Evolutionary conservation across 768 basidiomycete genomes (phyloP), one percentile per base, ranked within the genome.

Genomic region (Russula foetens): DNA sequence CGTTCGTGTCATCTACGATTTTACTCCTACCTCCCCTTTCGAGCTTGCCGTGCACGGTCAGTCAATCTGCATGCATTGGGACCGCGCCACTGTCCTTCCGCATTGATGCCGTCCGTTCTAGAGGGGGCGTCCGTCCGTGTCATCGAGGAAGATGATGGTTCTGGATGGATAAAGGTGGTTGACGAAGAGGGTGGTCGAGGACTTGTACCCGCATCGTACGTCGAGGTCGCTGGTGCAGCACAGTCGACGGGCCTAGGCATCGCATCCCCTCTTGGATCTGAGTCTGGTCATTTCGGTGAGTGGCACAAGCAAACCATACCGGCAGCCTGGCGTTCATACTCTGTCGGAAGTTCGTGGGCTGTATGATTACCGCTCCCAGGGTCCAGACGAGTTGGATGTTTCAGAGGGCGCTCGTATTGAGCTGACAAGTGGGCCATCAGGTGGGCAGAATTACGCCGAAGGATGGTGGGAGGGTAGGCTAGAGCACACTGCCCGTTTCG

Each of bases 391-490:
- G 66, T 71, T 92, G 11, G 74, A 72, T 55, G 75, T 92, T 39
- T 70, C 70, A 46, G 86, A 82, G 67, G 87, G 86, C 6, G 81
- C 84, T 62, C 65, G 78, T 43, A 73, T 91, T 52, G 81, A 85
- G 66, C 76, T 92, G 62, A 81, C 86, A n/a, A 76, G 73, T 29
- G 85, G 83, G 1, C 75, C 79, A 23, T 71, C 74, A 21, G 85
- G 83, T 23, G 87, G 88, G 19, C 78, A 81, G 69, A 75, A 82
- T 67, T 87, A 85, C 68, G 86, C 80, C 29, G 83, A 88, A 56
- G 90, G 88, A 29, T 92, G 90, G 90, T 92, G 86, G 85, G 89
- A 92, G 84, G 90, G 90, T 84, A 68, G 67, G 75, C 67, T 54
- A 17, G 56, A 46, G 12, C 62, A 63, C 54, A 51, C 66, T 59